phyloP scores from a whole-genome alignment of 1,284 basidiomycete species.

The Apiotrichum montevideense region DNA sequence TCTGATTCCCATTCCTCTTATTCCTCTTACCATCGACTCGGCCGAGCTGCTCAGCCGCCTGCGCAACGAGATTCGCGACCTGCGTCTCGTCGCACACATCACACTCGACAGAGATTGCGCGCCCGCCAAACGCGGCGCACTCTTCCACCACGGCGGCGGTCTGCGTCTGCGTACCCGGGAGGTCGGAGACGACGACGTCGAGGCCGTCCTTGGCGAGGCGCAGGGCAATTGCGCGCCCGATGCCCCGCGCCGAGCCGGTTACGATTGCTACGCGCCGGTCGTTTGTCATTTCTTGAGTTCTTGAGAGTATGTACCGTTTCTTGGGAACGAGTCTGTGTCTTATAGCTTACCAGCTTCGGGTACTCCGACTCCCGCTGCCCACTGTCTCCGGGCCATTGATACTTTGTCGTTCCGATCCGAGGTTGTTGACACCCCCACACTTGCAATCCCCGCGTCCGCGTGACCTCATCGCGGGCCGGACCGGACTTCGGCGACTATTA shows the following conservation, averaged over 20 bases:
- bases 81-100: constrained; percentile 36
- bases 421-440: no score
- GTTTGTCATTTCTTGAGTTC: no score
- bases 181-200: constrained; percentile 46
- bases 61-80: constrained; percentile 31
- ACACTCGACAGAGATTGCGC: constrained; percentile 26
- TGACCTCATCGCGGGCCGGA: no score
- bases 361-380: no score
- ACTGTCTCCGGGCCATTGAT: no score
- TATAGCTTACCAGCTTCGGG: no score
- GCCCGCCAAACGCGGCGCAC: constrained; percentile 23
- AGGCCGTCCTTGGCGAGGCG: constrained; percentile 48
- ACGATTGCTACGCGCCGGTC: constrained; percentile 36
- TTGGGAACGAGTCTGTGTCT: background rate
- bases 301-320: no score
- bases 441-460: no score
- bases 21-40: constrained; percentile 25
- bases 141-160: constrained; percentile 8
- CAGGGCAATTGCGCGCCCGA: constrained; percentile 48
- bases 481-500: no score
- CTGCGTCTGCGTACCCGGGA: background rate
- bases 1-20: no score
- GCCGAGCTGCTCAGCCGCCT: constrained; percentile 39
- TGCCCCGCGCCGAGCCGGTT: constrained; percentile 49
- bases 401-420: no score